These are phyloP conservation scores for Arthrobotrys sphaeroides DNA, from an alignment of 2,329 filamentous ascomycete genomes.

Conservation along the genomic window DNA sequence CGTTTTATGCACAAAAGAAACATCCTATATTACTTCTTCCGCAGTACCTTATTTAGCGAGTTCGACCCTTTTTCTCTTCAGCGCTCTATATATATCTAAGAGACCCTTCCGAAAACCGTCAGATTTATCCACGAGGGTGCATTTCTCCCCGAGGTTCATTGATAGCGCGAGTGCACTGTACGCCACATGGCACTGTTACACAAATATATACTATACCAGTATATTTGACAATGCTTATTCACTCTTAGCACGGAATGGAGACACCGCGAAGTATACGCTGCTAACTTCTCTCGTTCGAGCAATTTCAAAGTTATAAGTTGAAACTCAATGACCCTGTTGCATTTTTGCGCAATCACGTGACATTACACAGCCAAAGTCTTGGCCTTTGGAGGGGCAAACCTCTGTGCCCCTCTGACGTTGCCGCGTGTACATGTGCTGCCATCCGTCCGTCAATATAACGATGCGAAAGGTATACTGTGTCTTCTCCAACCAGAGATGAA, in stretches of 20 bases:
- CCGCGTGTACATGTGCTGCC: not conserved
- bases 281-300: not conserved
- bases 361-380: not conserved
- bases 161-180: not conserved
- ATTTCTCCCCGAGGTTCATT: not conserved
- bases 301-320: not conserved
- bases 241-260: not conserved
- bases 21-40: not conserved
- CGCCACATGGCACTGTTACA: no score
- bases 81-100: no score
- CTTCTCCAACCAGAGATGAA: not conserved
- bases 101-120: not conserved
- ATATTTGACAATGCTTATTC: constrained; percentile 10
- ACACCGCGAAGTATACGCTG: not conserved
- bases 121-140: not conserved
- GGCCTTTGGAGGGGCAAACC: constrained; percentile 13
- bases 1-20: not conserved
- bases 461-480: constrained; percentile 30
- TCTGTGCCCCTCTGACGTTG: constrained; percentile 20
- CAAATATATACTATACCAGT: not conserved
- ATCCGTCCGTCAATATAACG: not conserved
- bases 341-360: not conserved
- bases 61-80: not conserved
- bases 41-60: not conserved
- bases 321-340: not conserved